Percentiles rank a stretch among this genome's conserved stretches.
Evolutionary conservation across 2,329 filamentous ascomycete species (phyloP).

Genomic region (Rutstroemia sp.): DNA sequence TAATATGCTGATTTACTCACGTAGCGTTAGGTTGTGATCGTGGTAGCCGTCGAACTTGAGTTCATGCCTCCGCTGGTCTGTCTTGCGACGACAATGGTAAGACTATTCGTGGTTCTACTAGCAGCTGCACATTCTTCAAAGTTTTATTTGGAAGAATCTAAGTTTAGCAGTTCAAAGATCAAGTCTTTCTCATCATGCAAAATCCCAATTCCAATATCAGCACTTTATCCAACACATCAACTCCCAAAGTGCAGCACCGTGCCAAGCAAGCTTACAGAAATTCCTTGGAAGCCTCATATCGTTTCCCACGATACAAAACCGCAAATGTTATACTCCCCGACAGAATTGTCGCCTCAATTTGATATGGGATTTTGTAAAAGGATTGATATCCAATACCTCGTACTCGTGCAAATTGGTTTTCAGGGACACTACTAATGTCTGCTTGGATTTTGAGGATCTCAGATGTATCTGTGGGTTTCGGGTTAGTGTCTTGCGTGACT

Average conservation of each 20-base stretch:
- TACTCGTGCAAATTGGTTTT: not conserved
- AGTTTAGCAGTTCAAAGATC: not conserved
- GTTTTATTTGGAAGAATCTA: too few species aligned
- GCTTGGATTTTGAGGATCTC: not conserved
- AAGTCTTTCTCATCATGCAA: not conserved
- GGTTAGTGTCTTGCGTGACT: not conserved
- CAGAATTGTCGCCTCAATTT: not conserved
- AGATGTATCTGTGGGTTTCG: not conserved
- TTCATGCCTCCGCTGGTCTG: too few species aligned
- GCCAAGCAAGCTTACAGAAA: not conserved
- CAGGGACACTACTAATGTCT: not conserved
- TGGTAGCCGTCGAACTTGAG: too few species aligned
- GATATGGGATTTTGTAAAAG: not conserved
- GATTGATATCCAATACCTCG: not conserved
- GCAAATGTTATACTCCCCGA: not conserved
- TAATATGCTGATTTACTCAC: too few species aligned
- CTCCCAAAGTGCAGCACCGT: too few species aligned
- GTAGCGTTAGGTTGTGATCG: too few species aligned
- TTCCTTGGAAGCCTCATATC: not conserved
- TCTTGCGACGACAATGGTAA: too few species aligned
- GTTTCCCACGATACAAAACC: not conserved
- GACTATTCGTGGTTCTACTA: too few species aligned
- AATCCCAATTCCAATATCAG: not conserved
- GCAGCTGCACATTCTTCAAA: too few species aligned
- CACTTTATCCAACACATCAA: not conserved